Evolutionary conservation across 106 monocot genomes (phyloP), one percentile per base, ranked within the genome.

Genomic region (Dioscorea alata): DNA sequence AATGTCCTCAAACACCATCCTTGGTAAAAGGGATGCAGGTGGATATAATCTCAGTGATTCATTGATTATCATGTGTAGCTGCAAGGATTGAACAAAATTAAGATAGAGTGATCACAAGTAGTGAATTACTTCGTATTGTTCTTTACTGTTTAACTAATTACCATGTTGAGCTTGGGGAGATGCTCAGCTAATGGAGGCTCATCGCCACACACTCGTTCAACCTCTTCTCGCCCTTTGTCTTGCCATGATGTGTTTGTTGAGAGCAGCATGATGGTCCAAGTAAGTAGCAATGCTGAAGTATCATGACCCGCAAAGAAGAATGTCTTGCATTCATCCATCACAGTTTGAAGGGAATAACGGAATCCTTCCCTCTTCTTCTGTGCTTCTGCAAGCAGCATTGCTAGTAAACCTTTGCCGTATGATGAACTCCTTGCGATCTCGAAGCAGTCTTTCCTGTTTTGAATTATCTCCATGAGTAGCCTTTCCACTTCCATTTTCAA

Each of bases 281-380:
- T 90, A 48, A 99, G 82, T 50, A 92, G 82, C 25, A 92, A 74
- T 8, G 97, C 89, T 0, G 90, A 81, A 12, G 86, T 99, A 57
- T 99, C 97, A 33, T 99, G 97, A 3, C 97, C 97, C 2, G 97
- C 92, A 67, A 99, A 99, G 81, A 87, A 92, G 78, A 88, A 87
- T 19, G 97, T 99, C 82, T 99, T 99, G 81, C 92, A 99, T 59
- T 99, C 92, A 50, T 99, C 92, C 79, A 99, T 90, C 23, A 99
- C 80, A 50, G 87, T 35, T 28, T 87, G 76, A 0, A 87, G 69
- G 2, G 68, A 78, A 69, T 85, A 78, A 68, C 66, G 71, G 63
- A 78, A 85, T 2, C 68, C 80, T 33, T 69, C 70, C 74, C 84
- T 83, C 42, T 42, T 42, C 42, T 42, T 42, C 42, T 42, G 42